Evolutionary conservation across 2,329 filamentous ascomycete species (phyloP).

Genomic region (Aureobasidium sp.): DNA sequence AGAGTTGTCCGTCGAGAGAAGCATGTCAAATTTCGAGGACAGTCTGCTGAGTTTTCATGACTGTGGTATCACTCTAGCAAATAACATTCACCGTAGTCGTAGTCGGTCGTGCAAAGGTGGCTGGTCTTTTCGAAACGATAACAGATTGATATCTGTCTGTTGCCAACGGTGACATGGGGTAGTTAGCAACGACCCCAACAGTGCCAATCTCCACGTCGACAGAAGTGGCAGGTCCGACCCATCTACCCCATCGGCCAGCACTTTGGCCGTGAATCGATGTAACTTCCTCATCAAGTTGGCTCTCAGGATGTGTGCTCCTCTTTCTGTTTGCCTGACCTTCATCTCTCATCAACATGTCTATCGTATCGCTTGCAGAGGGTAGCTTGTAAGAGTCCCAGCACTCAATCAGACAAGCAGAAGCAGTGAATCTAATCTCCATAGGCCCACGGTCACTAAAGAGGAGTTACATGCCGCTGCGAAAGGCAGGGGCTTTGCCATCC

Average conservation of each 20-base stretch:
- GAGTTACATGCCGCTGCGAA: conserved; percentile 19
- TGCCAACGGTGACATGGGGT: not conserved
- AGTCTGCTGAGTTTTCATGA: not conserved
- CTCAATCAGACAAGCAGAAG: not conserved
- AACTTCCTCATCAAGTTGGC: not conserved
- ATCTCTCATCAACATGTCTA: conserved; percentile 19
- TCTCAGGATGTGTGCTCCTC: not conserved
- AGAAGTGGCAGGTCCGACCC: not conserved
- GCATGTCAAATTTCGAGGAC: not conserved
- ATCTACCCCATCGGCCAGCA: not conserved
- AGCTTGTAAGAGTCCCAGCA: conserved; percentile 13
- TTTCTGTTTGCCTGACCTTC: not conserved
- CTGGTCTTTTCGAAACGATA: not conserved
- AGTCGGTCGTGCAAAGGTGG: not conserved
- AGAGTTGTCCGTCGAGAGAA: not conserved
- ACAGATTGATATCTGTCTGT: not conserved
- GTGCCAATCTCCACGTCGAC: not conserved
- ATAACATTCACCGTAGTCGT: not conserved
- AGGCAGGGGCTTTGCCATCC: conserved; percentile 20
- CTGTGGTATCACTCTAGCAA: not conserved
- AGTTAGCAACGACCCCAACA: not conserved
- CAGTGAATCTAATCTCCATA: not conserved
- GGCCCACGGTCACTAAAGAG: conserved; percentile 20
- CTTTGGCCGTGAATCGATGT: not conserved
- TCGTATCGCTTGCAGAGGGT: conserved; percentile 20